Evolutionary conservation across 148 eudicot genomes (phyloP).

Genomic region (Silene uniflora): DNA sequence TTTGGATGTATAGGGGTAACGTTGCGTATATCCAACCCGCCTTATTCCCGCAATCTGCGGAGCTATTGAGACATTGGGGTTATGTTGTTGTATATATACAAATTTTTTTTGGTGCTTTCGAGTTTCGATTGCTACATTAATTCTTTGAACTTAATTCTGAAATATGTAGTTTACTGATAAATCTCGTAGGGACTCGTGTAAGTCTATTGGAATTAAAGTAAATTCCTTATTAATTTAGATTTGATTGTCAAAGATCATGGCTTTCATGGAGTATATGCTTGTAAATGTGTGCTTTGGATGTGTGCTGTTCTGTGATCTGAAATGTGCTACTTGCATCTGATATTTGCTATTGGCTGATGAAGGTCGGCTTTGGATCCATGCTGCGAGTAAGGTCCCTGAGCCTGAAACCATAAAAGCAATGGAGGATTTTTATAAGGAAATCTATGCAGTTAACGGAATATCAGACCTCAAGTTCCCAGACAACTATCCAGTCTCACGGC

Average conservation of each 20-base stretch:
- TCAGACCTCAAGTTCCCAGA: conserved; percentile 78
- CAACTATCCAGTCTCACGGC: conserved; percentile 75
- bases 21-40: too few relatives aligned
- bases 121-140: neutral
- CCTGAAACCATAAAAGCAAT: conserved; percentile 74
- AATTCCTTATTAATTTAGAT: neutral
- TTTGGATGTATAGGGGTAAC: neutral
- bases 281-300: neutral
- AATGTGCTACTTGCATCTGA: neutral
- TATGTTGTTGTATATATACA: too few relatives aligned
- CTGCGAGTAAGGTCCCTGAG: conserved; percentile 92
- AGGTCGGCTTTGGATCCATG: conserved; percentile 98
- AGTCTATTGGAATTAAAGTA: neutral
- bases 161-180: neutral
- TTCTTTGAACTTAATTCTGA: neutral
- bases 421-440: conserved; percentile 90
- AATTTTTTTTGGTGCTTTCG: neutral
- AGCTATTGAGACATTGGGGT: too few relatives aligned
- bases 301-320: neutral
- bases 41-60: too few relatives aligned
- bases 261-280: neutral
- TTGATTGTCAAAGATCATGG: neutral
- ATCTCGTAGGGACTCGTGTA: neutral
- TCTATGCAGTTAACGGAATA: conserved; percentile 74
- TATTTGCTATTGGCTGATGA: conserved; percentile 6